Evolutionary conservation across 2,329 filamentous ascomycete genomes (phyloP).

Genomic region (Fragosphaeria purpurea): DNA sequence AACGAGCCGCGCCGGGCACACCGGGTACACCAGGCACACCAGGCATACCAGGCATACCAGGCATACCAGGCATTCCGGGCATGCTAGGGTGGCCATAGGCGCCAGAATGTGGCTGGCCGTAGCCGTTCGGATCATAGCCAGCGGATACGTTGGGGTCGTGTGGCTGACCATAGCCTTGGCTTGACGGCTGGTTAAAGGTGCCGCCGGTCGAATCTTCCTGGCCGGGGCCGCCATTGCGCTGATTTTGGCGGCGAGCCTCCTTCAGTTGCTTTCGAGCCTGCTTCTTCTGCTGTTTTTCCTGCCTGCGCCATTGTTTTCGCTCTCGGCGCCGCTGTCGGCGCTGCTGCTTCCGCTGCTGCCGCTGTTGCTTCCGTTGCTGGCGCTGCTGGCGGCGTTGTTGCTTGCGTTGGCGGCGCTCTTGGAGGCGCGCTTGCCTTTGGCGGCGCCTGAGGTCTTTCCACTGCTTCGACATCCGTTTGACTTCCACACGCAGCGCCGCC

Average conservation of each 20-base stretch:
- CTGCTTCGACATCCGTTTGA: constrained; percentile 33
- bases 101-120: too few relatives aligned
- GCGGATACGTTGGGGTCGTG: neutral
- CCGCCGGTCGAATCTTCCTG: too few relatives aligned
- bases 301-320: neutral
- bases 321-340: neutral
- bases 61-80: neutral
- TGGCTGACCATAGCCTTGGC: neutral
- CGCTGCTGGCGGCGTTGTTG: constrained; percentile 1
- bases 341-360: neutral
- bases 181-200: too few relatives aligned
- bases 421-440: constrained; percentile 20
- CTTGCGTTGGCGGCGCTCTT: neutral
- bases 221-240: neutral
- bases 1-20: neutral
- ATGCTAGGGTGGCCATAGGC: too few relatives aligned
- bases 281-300: neutral
- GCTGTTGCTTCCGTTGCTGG: neutral
- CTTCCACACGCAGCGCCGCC: constrained; percentile 30
- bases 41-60: neutral
- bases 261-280: neutral
- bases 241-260: neutral
- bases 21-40: neutral
- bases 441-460: constrained; percentile 32
- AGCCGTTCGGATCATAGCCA: neutral